phyloP scores from a whole-genome alignment of 1,139 yeast genomes.

The Scheffersomyces quercinus region DNA sequence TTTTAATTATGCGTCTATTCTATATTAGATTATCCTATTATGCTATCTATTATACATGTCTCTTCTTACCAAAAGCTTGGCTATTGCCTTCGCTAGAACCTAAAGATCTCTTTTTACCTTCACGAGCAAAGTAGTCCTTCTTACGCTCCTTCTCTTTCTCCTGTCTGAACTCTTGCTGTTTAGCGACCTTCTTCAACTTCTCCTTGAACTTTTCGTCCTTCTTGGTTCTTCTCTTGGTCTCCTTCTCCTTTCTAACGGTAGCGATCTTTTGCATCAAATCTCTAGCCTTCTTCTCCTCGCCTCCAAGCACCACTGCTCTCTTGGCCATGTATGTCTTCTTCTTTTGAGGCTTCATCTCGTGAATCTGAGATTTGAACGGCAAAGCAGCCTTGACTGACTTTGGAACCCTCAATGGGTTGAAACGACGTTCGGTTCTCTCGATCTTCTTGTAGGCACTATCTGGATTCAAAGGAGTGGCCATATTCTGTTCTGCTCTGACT shows the following conservation, averaged over 20 bases:
- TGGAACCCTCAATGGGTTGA: slow-evolving; percentile 87
- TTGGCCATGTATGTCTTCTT: slow-evolving; percentile 81
- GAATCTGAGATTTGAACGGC: slow-evolving; percentile 91
- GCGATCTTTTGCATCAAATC: slow-evolving; percentile 84
- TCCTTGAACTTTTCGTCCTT: slow-evolving; percentile 77
- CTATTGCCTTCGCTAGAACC: slow-evolving; percentile 41
- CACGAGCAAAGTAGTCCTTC: slow-evolving; percentile 78
- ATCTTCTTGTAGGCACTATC: slow-evolving; percentile 76
- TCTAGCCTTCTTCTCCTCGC: slow-evolving; percentile 92
- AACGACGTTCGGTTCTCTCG: slow-evolving; percentile 83
- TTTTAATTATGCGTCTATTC: background rate
- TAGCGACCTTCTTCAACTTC: slow-evolving; percentile 71
- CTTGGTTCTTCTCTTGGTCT: slow-evolving; percentile 71
- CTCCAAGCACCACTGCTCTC: slow-evolving; percentile 91
- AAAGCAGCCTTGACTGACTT: slow-evolving; percentile 69
- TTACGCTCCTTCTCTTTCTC: slow-evolving; percentile 84
- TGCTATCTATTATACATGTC: slow-evolving; percentile 14
- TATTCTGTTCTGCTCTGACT: slow-evolving; percentile 74
- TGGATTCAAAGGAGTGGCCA: slow-evolving; percentile 66
- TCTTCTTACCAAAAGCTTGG: slow-evolving; percentile 37
- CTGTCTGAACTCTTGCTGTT: slow-evolving; percentile 65
- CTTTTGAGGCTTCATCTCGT: slow-evolving; percentile 84
- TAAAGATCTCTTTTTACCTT: slow-evolving; percentile 65
- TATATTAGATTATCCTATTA: background rate
- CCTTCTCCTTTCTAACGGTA: slow-evolving; percentile 84